These are phyloP conservation scores for Phytophthora sp. DNA, from an alignment of 352 stramenopile genomes.

Conservation along the genomic window DNA sequence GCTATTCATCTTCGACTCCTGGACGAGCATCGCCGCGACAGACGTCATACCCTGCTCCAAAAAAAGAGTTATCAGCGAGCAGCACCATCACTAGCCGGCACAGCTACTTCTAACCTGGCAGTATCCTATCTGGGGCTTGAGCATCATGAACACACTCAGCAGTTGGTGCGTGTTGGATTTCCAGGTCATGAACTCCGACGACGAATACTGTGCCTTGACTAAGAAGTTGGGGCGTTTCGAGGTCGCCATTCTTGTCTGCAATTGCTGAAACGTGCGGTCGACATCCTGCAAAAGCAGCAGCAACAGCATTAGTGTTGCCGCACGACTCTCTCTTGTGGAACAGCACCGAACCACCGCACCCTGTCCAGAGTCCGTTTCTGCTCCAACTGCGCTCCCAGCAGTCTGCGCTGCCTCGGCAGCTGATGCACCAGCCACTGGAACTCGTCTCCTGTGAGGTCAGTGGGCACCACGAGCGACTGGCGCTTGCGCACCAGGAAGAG, in stretches of 20 bases:
- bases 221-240: slow-evolving; percentile 24
- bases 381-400: slow-evolving; percentile 20
- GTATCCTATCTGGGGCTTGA: slow-evolving; percentile 62
- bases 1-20: slow-evolving; percentile 57
- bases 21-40: slow-evolving; percentile 42
- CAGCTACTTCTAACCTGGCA: slow-evolving; percentile 39
- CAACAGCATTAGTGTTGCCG: not conserved
- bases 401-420: slow-evolving; percentile 23
- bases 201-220: slow-evolving; percentile 34
- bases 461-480: slow-evolving; percentile 35
- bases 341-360: slow-evolving; percentile 9
- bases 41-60: slow-evolving; percentile 50
- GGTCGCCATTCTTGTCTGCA: slow-evolving; percentile 32
- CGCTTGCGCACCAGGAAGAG: slow-evolving; percentile 48
- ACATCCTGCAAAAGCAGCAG: slow-evolving; percentile 35
- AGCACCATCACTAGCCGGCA: not conserved
- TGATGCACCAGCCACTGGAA: slow-evolving; percentile 42
- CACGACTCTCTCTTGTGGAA: too few species aligned
- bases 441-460: slow-evolving; percentile 37
- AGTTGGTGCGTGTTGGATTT: slow-evolving; percentile 46
- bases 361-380: slow-evolving; percentile 51
- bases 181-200: slow-evolving; percentile 42
- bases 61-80: too few species aligned
- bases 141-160: slow-evolving; percentile 47
- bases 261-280: slow-evolving; percentile 52